Conservation (phyloP, 805 yeast species). For the Nakazawaea peltata region DNA sequence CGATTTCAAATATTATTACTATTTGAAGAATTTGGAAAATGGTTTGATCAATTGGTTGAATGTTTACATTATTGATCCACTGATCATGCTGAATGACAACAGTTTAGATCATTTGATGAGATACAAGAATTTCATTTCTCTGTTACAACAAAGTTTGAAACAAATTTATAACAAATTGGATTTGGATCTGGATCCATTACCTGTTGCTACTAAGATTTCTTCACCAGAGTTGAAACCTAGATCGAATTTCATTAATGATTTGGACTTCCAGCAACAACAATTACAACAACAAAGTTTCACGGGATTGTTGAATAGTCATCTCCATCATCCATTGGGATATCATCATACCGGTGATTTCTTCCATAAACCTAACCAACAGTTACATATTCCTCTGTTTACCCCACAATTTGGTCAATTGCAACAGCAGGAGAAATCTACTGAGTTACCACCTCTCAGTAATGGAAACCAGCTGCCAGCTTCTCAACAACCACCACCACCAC, state of each 20-base stretch:
- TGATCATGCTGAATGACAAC: constrained; percentile 2
- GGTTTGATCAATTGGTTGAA: constrained; percentile 19
- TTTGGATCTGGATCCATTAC: constrained; percentile 1
- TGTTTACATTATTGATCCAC: constrained; percentile 12
- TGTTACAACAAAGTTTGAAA: constrained; percentile 5
- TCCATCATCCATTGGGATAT: not conserved
- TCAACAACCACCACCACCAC: not conserved
- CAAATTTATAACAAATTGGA: constrained; percentile 7
- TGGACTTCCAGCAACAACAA: constrained; percentile 10
- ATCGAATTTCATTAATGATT: constrained; percentile 4
- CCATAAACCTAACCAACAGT: constrained; percentile 2
- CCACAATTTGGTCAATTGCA: not conserved
- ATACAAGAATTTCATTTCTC: constrained; percentile 5
- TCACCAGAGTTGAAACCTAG: constrained; percentile 8
- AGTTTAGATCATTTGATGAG: constrained; percentile 9
- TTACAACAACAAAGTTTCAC: constrained; percentile 11
- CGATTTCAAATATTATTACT: constrained; percentile 17
- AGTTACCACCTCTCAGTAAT: not conserved
- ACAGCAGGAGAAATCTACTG: not conserved
- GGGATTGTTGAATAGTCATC: not conserved
- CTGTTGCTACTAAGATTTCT: constrained; percentile 2
- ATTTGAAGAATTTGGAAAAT: constrained; percentile 19
- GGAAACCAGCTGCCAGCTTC: not conserved
- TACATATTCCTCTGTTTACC: not conserved
- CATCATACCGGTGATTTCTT: not conserved